phyloP scores from a whole-genome alignment of 345 rosid genomes.

The Erodium maritimum region DNA sequence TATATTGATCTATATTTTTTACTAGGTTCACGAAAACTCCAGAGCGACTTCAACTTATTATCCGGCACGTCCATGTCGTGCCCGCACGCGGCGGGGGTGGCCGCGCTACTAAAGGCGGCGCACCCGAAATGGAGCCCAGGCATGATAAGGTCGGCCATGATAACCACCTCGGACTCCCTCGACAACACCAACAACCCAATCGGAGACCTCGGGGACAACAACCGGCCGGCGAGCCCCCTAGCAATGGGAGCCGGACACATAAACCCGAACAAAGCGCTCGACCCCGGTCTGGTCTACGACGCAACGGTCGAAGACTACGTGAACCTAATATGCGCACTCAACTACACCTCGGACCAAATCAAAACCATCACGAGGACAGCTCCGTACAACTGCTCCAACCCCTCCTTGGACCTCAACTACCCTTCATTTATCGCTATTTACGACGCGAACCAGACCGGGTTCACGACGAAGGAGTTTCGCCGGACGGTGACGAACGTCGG shows the following conservation, averaged over 20 bases:
- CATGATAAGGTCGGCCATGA: slow-evolving; percentile 49
- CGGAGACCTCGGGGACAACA: slow-evolving; percentile 14
- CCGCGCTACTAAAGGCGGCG: slow-evolving; percentile 33
- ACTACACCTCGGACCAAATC: slow-evolving; percentile 33
- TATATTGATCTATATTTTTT: no score
- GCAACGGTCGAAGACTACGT: slow-evolving; percentile 28
- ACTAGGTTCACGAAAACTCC: slow-evolving; percentile 10
- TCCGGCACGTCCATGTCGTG: slow-evolving; percentile 56
- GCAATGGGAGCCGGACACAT: slow-evolving; percentile 52
- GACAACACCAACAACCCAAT: slow-evolving; percentile 23
- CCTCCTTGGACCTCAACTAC: slow-evolving; percentile 40
- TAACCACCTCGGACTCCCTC: slow-evolving; percentile 31
- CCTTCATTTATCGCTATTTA: slow-evolving; percentile 46
- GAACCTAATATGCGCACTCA: slow-evolving; percentile 34
- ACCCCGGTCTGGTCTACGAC: slow-evolving; percentile 48
- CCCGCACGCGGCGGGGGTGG: slow-evolving; percentile 45
- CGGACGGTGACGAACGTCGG: slow-evolving; percentile 53
- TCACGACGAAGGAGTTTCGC: slow-evolving; percentile 15
- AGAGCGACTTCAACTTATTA: slow-evolving; percentile 25
- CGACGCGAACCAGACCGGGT: slow-evolving; percentile 1
- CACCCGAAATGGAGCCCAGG: slow-evolving; percentile 52
- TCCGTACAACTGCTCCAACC: slow-evolving; percentile 22
- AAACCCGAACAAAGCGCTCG: slow-evolving; percentile 40
- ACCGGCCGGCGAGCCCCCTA: slow-evolving; percentile 24
- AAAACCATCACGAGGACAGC: slow-evolving; percentile 31